Percentiles rank a stretch among this genome's conserved stretches.
phyloP scores from a whole-genome alignment of 164 flowering plant genomes.

The Saururus chinensis region DNA sequence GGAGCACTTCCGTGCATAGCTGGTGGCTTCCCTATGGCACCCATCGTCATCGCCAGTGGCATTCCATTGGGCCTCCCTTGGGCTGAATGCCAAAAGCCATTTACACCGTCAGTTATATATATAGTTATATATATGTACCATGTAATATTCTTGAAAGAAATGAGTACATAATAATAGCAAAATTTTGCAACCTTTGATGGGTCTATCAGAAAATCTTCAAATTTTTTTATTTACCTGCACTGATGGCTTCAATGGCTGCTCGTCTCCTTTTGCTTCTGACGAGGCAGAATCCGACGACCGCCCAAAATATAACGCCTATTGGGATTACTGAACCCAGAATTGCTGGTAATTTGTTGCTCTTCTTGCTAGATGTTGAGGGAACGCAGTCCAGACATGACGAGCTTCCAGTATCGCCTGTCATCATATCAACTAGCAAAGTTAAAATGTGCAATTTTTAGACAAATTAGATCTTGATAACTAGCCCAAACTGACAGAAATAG shows the following conservation, averaged over 20 bases:
- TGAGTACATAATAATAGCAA: too few relatives aligned
- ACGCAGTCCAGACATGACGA: not conserved
- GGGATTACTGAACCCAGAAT: constrained; percentile 6
- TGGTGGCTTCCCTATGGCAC: not conserved
- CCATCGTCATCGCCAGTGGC: not conserved
- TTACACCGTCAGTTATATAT: too few relatives aligned
- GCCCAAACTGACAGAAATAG: too few relatives aligned
- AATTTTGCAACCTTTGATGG: not conserved
- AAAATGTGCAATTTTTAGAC: too few relatives aligned
- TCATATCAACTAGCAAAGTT: too few relatives aligned
- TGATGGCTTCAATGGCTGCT: constrained; percentile 1
- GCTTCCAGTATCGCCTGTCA: not conserved
- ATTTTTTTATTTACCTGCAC: not conserved
- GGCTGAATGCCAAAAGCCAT: not conserved
- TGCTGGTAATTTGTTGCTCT: constrained; percentile 4
- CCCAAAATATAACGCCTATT: constrained; percentile 4
- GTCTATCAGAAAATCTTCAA: not conserved
- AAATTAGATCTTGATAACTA: too few relatives aligned
- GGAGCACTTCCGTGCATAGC: not conserved
- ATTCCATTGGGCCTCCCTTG: constrained; percentile 2
- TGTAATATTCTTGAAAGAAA: not conserved
- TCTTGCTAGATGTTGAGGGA: not conserved
- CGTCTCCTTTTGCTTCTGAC: not conserved
- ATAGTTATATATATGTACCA: not conserved
- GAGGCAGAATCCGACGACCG: constrained; percentile 1